Conservation (phyloP, 768 basidiomycete genomes). For the Sarcomyxa edulis region DNA sequence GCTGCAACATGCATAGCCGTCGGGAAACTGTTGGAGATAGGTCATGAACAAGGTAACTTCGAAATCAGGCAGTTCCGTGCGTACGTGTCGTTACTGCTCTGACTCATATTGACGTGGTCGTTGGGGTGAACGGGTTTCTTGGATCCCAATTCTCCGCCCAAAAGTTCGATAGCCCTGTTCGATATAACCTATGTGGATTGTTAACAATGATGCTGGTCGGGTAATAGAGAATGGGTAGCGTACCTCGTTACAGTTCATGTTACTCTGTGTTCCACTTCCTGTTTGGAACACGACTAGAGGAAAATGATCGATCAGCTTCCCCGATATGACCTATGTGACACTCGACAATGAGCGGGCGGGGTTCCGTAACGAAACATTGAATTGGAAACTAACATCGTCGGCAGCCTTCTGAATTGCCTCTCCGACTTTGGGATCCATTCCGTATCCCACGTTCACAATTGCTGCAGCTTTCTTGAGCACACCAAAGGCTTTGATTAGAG, state of each 20-base stretch:
- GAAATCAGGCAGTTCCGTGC: conserved; percentile 19
- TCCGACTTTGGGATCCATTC: conserved; percentile 82
- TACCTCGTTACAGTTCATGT: conserved; percentile 99
- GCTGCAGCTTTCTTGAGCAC: conserved; percentile 97
- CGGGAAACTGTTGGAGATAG: conserved; percentile 64
- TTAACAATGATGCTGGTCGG: too few species aligned
- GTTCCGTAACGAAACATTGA: not conserved
- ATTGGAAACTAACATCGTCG: conserved; percentile 65
- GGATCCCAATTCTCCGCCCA: conserved; percentile 92
- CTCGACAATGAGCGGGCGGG: not conserved
- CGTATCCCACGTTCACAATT: conserved; percentile 84
- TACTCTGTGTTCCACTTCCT: conserved; percentile 96
- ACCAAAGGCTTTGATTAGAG: conserved; percentile 97
- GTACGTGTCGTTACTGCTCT: conserved; percentile 97
- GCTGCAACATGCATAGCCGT: conserved; percentile 99
- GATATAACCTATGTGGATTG: conserved; percentile 75
- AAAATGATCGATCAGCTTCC: conserved; percentile 92
- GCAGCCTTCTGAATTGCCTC: conserved; percentile 89
- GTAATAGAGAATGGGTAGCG: not conserved
- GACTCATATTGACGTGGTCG: conserved; percentile 99
- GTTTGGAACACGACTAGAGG: conserved; percentile 99
- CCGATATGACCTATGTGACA: conserved; percentile 95
- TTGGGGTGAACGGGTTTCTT: conserved; percentile 99
- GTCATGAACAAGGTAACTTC: not conserved
- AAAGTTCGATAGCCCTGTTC: conserved; percentile 94